Evolutionary conservation across 441 rosid genomes (phyloP).

Genomic region (Melastoma candidum): DNA sequence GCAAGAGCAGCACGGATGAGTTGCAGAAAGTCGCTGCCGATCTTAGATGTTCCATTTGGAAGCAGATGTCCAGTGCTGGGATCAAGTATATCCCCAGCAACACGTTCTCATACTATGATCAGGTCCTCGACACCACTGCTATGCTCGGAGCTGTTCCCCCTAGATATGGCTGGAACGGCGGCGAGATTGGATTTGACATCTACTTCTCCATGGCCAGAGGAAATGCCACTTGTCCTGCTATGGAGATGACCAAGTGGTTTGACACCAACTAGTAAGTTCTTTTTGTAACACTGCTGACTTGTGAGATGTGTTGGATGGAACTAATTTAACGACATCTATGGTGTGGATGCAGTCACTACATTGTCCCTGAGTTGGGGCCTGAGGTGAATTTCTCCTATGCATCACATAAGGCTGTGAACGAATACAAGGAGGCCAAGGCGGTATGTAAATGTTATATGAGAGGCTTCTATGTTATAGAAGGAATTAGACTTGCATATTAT

Average conservation of each 20-base stretch:
- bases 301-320: too few relatives aligned
- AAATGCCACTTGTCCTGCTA: conserved; percentile 85
- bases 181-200: conserved; percentile 72
- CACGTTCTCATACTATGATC: conserved; percentile 86
- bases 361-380: conserved; percentile 96
- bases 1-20: conserved; percentile 81
- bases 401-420: conserved; percentile 89
- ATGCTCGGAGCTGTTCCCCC: conserved; percentile 42
- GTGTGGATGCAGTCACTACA: conserved; percentile 55
- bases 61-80: conserved; percentile 79
- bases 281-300: too few relatives aligned
- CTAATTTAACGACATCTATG: too few relatives aligned
- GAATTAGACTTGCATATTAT: too few relatives aligned
- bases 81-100: conserved; percentile 94
- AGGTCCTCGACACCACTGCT: conserved; percentile 63
- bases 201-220: conserved; percentile 99
- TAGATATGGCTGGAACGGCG: conserved; percentile 67
- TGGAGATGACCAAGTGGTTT: conserved; percentile 99
- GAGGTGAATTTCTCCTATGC: conserved; percentile 81
- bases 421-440: conserved; percentile 18
- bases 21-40: conserved; percentile 77
- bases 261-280: conserved; percentile 98
- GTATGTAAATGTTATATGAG: conserved; percentile 26
- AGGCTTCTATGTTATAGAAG: too few relatives aligned
- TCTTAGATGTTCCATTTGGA: conserved; percentile 86